These are phyloP conservation scores for Hypericum androsaemum DNA, from an alignment of 345 rosid genomes.

Conservation along the genomic window DNA sequence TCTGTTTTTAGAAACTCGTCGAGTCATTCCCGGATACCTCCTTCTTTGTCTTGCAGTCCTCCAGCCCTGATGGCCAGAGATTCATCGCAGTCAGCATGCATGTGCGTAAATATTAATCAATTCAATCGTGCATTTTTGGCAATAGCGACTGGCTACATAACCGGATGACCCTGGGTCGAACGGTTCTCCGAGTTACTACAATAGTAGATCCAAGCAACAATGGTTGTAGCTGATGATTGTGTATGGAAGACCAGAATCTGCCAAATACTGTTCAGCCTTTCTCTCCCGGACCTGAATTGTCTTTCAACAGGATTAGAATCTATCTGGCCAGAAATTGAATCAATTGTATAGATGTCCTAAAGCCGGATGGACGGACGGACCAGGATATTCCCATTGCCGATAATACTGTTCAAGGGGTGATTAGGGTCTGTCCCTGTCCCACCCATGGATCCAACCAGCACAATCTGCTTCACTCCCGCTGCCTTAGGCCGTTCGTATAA, in stretches of 20 bases:
- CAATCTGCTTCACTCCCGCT: slow-evolving; percentile 91
- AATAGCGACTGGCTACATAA: too few relatives aligned
- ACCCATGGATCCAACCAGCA: slow-evolving; percentile 95
- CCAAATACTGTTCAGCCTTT: slow-evolving; percentile 98
- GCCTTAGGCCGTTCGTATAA: slow-evolving; percentile 59
- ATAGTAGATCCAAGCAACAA: neutral
- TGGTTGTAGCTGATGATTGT: slow-evolving; percentile 73
- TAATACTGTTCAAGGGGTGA: slow-evolving; percentile 72
- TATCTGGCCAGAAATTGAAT: too few relatives aligned
- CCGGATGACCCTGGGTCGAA: too few relatives aligned
- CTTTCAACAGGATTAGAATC: too few relatives aligned
- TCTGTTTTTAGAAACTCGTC: slow-evolving; percentile 95
- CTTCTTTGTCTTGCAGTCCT: slow-evolving; percentile 84
- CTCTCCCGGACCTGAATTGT: slow-evolving; percentile 77
- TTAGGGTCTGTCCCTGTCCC: slow-evolving; percentile 73
- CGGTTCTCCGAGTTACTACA: too few relatives aligned
- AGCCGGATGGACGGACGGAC: slow-evolving; percentile 24
- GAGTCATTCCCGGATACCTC: slow-evolving; percentile 69
- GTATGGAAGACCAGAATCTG: slow-evolving; percentile 83
- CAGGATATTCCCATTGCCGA: slow-evolving; percentile 92
- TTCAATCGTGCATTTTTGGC: too few relatives aligned
- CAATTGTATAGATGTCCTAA: neutral
- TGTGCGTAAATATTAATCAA: too few relatives aligned
- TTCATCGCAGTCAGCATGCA: slow-evolving; percentile 6
- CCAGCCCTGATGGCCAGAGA: slow-evolving; percentile 54